Evolutionary conservation across 1,139 yeast species (phyloP).

Genomic region (Zygosaccharomyces sapae): DNA sequence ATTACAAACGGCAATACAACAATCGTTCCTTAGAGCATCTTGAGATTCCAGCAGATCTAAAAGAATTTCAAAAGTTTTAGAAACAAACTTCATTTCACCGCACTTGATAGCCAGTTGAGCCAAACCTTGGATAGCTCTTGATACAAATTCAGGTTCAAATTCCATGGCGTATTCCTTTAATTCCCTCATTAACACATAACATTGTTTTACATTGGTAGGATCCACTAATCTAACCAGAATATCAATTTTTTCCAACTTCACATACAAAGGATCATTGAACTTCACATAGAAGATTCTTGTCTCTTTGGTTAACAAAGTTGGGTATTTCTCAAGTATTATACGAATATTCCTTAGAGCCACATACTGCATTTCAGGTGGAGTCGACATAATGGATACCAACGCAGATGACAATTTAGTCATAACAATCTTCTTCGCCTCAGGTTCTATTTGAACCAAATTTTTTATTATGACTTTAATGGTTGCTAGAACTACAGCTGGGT

Average conservation of each 20-base stretch:
- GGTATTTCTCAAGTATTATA: constrained; percentile 84
- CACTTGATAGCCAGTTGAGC: constrained; percentile 88
- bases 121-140: constrained; percentile 75
- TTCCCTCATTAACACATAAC: constrained; percentile 71
- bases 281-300: constrained; percentile 88
- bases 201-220: constrained; percentile 52
- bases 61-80: constrained; percentile 69
- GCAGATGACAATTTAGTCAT: constrained; percentile 80
- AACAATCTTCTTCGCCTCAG: constrained; percentile 36
- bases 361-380: constrained; percentile 91
- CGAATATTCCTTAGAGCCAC: constrained; percentile 91
- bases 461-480: constrained; percentile 78
- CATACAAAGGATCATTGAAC: constrained; percentile 89
- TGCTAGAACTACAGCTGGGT: constrained; percentile 89
- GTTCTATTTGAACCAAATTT: constrained; percentile 50
- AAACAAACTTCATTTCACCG: constrained; percentile 38
- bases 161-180: constrained; percentile 92
- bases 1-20: constrained; percentile 71
- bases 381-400: constrained; percentile 78
- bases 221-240: constrained; percentile 78
- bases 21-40: constrained; percentile 75
- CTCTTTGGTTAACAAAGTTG: constrained; percentile 71
- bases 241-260: constrained; percentile 89
- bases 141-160: constrained; percentile 84
- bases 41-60: constrained; percentile 73